Conservation (phyloP, 2,329 filamentous ascomycete genomes). For the Bertia moriformis region DNA sequence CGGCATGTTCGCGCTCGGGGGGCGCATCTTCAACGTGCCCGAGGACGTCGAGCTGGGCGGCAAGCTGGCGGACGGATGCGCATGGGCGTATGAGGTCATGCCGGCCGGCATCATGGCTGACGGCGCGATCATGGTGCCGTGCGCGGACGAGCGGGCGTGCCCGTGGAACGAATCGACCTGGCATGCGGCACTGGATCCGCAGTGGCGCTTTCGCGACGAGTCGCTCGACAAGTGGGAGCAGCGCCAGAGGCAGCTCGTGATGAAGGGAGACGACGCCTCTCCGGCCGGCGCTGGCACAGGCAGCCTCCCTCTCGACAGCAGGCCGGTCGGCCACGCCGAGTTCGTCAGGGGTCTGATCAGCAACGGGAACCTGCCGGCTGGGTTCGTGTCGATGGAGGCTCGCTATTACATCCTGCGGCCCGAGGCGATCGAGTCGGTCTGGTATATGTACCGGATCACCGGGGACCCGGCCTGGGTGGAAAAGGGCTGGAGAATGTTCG, state of each 20-base stretch:
- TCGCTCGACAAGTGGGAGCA: constrained; percentile 25
- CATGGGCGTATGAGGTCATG: constrained; percentile 44
- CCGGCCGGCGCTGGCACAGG: constrained; percentile 3
- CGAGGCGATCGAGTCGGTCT: constrained; percentile 36
- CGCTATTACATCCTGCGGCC: constrained; percentile 27
- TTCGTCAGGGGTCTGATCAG: constrained; percentile 24
- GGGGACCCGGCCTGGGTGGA: constrained; percentile 27
- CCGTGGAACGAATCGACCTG: neutral
- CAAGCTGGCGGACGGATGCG: constrained; percentile 46
- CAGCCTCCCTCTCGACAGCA: constrained; percentile 13
- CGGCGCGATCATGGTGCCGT: constrained; percentile 31
- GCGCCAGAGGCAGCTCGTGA: neutral
- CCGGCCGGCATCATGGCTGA: constrained; percentile 48
- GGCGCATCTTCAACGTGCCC: constrained; percentile 38
- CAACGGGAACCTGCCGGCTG: constrained; percentile 22
- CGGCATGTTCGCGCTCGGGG: constrained; percentile 55
- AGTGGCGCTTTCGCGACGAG: constrained; percentile 22
- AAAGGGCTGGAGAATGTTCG: constrained; percentile 31
- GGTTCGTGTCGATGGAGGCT: constrained; percentile 39
- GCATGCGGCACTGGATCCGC: constrained; percentile 29
- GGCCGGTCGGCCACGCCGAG: constrained; percentile 40
- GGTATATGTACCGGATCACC: constrained; percentile 34
- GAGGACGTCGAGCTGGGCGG: constrained; percentile 39
- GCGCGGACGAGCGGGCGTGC: constrained; percentile 24
- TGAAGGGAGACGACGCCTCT: constrained; percentile 1